Percentiles rank a stretch among this genome's conserved stretches.
These are phyloP conservation scores for Mucor mucedo DNA, from an alignment of 371 early-diverging fungal species.

Conservation along the genomic window DNA sequence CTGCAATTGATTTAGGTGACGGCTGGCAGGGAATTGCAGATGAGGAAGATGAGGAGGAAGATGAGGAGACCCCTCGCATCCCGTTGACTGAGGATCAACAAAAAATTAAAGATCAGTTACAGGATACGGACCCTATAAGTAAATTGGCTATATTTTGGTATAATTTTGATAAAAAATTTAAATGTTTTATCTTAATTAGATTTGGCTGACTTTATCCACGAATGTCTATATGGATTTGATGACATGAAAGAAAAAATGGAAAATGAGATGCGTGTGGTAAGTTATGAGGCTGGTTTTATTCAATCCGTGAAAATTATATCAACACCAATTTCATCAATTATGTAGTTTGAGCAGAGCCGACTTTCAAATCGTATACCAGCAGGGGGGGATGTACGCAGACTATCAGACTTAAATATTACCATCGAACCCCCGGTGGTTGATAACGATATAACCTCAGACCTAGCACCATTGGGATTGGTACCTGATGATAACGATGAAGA, in stretches of 20 bases:
- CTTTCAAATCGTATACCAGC: constrained; percentile 34
- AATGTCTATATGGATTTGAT: constrained; percentile 38
- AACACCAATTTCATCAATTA: background rate
- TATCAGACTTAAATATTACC: constrained; percentile 53
- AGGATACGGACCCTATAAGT: constrained; percentile 23
- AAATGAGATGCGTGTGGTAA: constrained; percentile 24
- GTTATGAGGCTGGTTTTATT: background rate
- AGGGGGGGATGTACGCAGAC: constrained; percentile 35
- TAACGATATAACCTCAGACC: constrained; percentile 6
- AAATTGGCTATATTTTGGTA: constrained; percentile 5
- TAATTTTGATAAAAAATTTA: background rate
- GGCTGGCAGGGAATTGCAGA: constrained; percentile 50
- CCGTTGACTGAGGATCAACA: background rate
- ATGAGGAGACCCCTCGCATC: background rate
- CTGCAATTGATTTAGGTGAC: constrained; percentile 49
- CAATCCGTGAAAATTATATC: background rate
- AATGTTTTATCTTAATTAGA: constrained; percentile 13
- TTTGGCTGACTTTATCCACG: constrained; percentile 37
- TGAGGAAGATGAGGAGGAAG: constrained; percentile 25
- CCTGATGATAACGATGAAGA: constrained; percentile 8
- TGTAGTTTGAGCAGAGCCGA: constrained; percentile 38
- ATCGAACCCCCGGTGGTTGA: constrained; percentile 37
- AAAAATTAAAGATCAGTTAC: background rate
- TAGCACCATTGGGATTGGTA: background rate
- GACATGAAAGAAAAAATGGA: constrained; percentile 51